Base-by-base conservation (phyloP, 305 asterid genomes). In the Rubia tinctorum region DNA sequence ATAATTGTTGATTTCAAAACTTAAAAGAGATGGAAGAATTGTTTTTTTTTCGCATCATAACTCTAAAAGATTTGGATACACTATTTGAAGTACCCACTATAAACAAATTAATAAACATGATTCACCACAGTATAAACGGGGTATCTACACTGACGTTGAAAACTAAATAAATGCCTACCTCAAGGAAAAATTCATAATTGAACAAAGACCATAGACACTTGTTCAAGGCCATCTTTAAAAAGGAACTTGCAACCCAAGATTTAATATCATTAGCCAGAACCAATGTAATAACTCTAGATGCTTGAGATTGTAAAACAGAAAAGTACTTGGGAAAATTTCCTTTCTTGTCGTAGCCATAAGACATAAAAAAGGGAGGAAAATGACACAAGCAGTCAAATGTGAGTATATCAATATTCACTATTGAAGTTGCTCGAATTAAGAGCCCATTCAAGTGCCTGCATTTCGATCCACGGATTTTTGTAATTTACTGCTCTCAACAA, bases 291-390 rank as follows among this genome's bases (percentile, higher is more conserved):
- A 60, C 60, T 68, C 61, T 27, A 68, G 45, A 68, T 23, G 20
- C 18, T 68, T 68, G 23, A 68, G 72, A 47, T 45, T 45, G 43
- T 45, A n/a, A 30, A 68, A 68, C 58, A 8, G 23, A 47, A 45
- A 68, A 45, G 7, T 45, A 44, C 1, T 11, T 0, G 42, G 45
- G 22, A 45, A 47, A 25, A 45, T 37, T 18, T 67, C 71, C 71
- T 1, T 18, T 1, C 13, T 42, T 43, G 49, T 40, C 20, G 34
- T 0, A 59, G 65, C 34, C 8, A 43, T 27, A 2, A 11, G 47
- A 17, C 27, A 9, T 25, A 7, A 20, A 43, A 7, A 14, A 7
- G 58, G 17, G 5, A 67, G 14, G 10, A 56, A 56, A 6, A 20
- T 8, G 17, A 56, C 8, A 51, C 20, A 51, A 51, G 8, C 58